Conservation (phyloP, 139 green algal species). For the Tetradesmus lagerheimii region DNA sequence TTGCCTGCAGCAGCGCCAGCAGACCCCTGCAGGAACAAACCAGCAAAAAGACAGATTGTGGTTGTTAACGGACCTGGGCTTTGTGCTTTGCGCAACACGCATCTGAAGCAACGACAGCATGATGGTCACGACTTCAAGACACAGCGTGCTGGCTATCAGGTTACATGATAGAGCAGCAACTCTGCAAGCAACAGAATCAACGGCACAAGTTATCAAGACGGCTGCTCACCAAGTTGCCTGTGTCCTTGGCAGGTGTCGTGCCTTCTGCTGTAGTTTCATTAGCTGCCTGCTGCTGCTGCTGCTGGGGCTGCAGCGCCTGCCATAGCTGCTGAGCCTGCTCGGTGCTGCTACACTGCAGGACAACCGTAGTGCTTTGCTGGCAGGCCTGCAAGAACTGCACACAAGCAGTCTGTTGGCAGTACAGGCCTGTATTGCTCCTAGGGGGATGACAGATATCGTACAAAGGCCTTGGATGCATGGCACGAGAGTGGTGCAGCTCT, state of each 20-base stretch:
- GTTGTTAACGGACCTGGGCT: no score
- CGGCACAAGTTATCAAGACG: background rate
- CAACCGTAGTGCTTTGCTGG: background rate
- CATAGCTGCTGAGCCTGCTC: constrained; percentile 26
- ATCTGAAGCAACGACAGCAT: no score
- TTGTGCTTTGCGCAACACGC: no score
- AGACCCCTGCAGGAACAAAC: background rate
- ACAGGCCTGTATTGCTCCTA: background rate
- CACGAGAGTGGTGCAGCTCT: no score
- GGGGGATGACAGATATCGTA: background rate
- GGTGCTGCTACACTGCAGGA: background rate
- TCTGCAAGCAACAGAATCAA: no score
- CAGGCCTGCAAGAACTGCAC: background rate
- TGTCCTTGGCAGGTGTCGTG: background rate
- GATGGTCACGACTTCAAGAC: no score
- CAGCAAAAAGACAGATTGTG: no score
- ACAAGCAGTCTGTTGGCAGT: background rate
- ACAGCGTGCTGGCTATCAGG: no score
- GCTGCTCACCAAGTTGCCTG: background rate
- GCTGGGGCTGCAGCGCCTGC: background rate
- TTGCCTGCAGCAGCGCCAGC: constrained; percentile 26
- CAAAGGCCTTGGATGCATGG: no score
- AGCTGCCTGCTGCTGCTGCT: background rate
- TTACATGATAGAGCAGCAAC: no score
- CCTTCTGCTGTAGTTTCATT: background rate